Evolutionary conservation across 2,329 filamentous ascomycete species (phyloP), one percentile per base, ranked within the genome.

Genomic region (Penicillium sclerotigenum): DNA sequence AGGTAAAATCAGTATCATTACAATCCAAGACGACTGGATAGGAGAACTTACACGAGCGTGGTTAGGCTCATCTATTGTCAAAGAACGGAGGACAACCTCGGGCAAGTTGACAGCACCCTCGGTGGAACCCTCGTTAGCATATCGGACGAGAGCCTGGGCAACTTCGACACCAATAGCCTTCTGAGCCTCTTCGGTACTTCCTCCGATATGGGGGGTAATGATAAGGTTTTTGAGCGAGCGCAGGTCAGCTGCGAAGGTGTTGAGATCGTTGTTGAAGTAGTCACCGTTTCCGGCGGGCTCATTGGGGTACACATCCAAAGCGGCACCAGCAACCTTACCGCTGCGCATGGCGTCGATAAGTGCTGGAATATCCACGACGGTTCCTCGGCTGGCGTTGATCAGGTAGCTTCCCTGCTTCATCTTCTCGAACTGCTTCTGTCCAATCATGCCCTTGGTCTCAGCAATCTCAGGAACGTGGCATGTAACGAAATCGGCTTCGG

Each of bases 151-250:
- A 38, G 92, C 89, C 46, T 94, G 88, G 61, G 84, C 86, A 56
- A 99, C 94, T 80, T 99, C 94, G 41, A 95, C 83, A 65, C 94
- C 94, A 72, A 99, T 99, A 16, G 94, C 93, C 56, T 90, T 87
- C 78, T 99, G 94, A 5, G 94, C 94, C 77, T 99, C 94, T 77
- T 99, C 94, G 0, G 94, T 99, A 75, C 91, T 96, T 54, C 94
- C 94, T 66, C 94, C 94, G 70, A 99, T 97, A 74, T 99, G 94
- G 22, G 94, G 94, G 1, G 93, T 96, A 47, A 99, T 81, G 65
- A 99, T 96, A 64, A 99, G 81, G 78, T 99, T 99, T 77, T 87
- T 94, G 58, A 97, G 80, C 50, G 83, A 83, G 52, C 90, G 86
- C 46, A 99, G 83, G 59, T 97, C 92, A 68, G 92, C 87, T 28